Evolutionary conservation across 192 early-diverging fungal genomes (phyloP), one percentile per base, ranked within the genome.

Genomic region (Haplosporangium gracile): DNA sequence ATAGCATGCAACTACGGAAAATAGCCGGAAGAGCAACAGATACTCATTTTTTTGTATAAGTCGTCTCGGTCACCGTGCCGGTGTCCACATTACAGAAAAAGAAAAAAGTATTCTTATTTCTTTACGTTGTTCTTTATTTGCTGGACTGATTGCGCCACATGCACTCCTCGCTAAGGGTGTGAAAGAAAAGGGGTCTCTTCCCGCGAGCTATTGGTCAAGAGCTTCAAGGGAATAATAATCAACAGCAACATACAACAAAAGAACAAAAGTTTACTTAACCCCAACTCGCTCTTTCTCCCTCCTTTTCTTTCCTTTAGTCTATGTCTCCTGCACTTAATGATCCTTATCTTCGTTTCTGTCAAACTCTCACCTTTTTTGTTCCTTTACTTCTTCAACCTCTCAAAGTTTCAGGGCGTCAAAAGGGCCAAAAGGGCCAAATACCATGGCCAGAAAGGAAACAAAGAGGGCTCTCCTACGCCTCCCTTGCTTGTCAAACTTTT

Each of bases 391-490:
- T 10, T n/a, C 18, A 2, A 22, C 22, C 24, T 55, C 5, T 57
- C 51, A 60, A 60, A 26, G 57, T 45, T 43, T 43, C 43, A 15
- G 6, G 57, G 24, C 6, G 57, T 2, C 57, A 60, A 60, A 60
- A 60, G 60, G 60, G 60, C n/a, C 57, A 60, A 60, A 60, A 60
- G 60, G 60, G 60, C 29, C 60, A 65, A 65, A 15, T 15, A 26
- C 10, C 26, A 26, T 10, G n/a, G 7, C 1, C 5, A 55, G 53
- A 55, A 22, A 10, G 26, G 5, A 63, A 26, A 65, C 11, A 65
- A 3, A 65, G 8, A 65, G 60, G 26, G 60, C 60, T 65, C 60
- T 32, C 3, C 11, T 65, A n/a, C 3, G 29, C 60, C 29, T 57
- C 10, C 24, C 24, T n/a, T n/a, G 10, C 24, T 24, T 32, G 29